Conservation (phyloP, 305 asterid species). For the Fraxinus xanthoxyloides region DNA sequence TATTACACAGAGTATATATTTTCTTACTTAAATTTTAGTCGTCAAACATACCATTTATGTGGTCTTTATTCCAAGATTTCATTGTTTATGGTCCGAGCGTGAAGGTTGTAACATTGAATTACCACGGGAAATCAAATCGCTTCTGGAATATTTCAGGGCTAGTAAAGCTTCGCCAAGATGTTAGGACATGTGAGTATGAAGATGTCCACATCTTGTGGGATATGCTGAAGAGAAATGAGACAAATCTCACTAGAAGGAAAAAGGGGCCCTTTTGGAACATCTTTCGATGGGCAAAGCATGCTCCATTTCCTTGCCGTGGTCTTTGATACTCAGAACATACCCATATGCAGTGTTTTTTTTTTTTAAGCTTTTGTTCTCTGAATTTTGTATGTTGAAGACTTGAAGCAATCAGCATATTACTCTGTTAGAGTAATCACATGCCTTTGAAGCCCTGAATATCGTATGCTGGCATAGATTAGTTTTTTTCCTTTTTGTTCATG, state of each 20-base stretch:
- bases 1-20: no score
- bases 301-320: constrained; percentile 46
- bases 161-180: constrained; percentile 53
- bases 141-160: constrained; percentile 37
- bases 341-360: neutral
- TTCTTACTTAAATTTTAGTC: neutral
- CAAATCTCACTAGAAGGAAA: constrained; percentile 22
- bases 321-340: neutral
- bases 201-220: constrained; percentile 86
- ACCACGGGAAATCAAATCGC: neutral
- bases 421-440: no score
- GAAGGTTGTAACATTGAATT: neutral
- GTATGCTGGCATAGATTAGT: neutral
- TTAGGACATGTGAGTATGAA: constrained; percentile 74
- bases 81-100: neutral
- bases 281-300: constrained; percentile 44
- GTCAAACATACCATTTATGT: neutral
- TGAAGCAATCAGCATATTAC: neutral
- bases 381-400: neutral
- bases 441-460: neutral
- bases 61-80: neutral
- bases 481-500: neutral
- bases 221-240: constrained; percentile 59
- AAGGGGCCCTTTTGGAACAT: constrained; percentile 32
- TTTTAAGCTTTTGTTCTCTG: neutral